A percentile compares a stretch with the other conserved stretches of the same genome.
These are phyloP conservation scores for Talaromyces borbonicus DNA, from an alignment of 495 filamentous ascomycete genomes.

Conservation along the genomic window DNA sequence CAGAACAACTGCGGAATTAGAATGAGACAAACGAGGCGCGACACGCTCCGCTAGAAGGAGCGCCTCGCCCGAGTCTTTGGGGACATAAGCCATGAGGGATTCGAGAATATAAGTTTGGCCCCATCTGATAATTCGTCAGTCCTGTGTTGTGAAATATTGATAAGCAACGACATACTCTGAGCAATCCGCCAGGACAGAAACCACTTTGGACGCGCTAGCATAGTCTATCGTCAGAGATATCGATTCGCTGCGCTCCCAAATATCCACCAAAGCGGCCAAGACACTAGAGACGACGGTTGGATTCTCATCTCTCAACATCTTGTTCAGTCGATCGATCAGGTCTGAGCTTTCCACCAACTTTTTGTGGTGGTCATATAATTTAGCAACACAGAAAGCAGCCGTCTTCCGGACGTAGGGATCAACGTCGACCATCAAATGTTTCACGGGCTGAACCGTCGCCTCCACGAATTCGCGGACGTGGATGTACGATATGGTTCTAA, in stretches of 20 bases:
- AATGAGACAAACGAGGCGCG: slow-evolving; percentile 85
- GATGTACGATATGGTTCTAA: slow-evolving; percentile 95
- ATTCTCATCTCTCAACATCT: slow-evolving; percentile 87
- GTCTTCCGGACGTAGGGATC: slow-evolving; percentile 99
- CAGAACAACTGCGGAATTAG: slow-evolving; percentile 91
- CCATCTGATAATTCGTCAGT: slow-evolving; percentile 58
- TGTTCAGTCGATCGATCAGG: slow-evolving; percentile 85
- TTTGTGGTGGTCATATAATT: slow-evolving; percentile 93
- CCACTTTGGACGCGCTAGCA: slow-evolving; percentile 91
- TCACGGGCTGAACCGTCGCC: slow-evolving; percentile 75
- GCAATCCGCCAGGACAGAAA: slow-evolving; percentile 91
- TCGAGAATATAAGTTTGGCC: slow-evolving; percentile 98
- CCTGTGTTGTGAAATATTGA: neutral
- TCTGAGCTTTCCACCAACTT: slow-evolving; percentile 82
- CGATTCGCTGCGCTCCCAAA: slow-evolving; percentile 94
- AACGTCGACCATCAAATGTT: slow-evolving; percentile 69
- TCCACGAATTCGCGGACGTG: slow-evolving; percentile 96
- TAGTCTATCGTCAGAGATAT: slow-evolving; percentile 99
- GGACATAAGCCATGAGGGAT: slow-evolving; percentile 95
- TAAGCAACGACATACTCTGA: slow-evolving; percentile 64
- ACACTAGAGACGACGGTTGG: slow-evolving; percentile 95
- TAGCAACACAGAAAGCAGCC: slow-evolving; percentile 91
- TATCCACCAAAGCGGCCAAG: slow-evolving; percentile 87
- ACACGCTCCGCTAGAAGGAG: slow-evolving; percentile 87
- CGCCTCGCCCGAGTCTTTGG: slow-evolving; percentile 81